Evolutionary conservation across 345 rosid species (phyloP).

Genomic region (Populus nigra): DNA sequence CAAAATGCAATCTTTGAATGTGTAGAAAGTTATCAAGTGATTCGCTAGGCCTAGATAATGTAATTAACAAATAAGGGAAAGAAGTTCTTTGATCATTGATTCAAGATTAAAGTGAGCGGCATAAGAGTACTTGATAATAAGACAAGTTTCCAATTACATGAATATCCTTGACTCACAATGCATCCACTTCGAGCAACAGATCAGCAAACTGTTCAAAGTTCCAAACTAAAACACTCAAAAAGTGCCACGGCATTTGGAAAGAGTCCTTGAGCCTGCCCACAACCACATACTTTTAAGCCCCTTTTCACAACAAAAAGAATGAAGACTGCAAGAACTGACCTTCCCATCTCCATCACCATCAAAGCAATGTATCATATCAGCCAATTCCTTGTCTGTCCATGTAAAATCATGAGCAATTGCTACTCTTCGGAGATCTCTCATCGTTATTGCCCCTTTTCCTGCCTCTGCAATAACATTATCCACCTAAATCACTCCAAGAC

Average conservation of each 20-base stretch:
- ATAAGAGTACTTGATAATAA: background rate
- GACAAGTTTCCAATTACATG: too few species aligned
- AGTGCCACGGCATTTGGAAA: background rate
- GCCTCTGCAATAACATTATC: slow-evolving; percentile 42
- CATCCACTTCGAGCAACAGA: too few species aligned
- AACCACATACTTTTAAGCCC: too few species aligned
- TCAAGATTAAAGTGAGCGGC: background rate
- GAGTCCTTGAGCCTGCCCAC: too few species aligned
- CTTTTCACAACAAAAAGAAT: background rate
- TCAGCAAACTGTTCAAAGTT: too few species aligned
- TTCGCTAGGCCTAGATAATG: background rate
- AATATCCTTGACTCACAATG: too few species aligned
- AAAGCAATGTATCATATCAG: slow-evolving; percentile 73
- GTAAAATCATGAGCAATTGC: slow-evolving; percentile 65
- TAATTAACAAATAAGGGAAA: background rate
- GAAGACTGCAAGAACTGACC: slow-evolving; percentile 36
- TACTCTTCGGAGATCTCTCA: slow-evolving; percentile 50
- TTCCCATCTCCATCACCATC: slow-evolving; percentile 64
- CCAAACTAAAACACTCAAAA: too few species aligned
- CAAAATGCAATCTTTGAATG: background rate
- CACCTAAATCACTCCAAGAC: slow-evolving; percentile 7
- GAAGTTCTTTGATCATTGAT: background rate
- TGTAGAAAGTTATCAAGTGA: background rate
- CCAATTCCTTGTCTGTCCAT: slow-evolving; percentile 67
- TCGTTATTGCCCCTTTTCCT: slow-evolving; percentile 56